Conservation (phyloP, 495 filamentous ascomycete genomes). For the Bacidia gigantensis region DNA sequence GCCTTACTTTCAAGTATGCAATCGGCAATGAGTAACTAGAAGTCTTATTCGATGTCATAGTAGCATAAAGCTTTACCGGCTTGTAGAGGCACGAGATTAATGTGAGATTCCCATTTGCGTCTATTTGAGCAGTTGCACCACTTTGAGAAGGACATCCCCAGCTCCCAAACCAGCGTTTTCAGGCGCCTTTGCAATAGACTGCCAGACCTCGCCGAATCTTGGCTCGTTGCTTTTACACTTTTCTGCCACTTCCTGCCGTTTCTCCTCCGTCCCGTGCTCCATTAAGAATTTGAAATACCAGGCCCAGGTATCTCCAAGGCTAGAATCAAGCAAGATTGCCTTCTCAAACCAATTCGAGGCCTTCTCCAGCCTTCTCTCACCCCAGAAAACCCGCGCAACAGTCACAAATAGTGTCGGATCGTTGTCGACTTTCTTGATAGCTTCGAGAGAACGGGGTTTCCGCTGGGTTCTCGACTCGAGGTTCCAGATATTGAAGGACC, state of each 20-base stretch:
- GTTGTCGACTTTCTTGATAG: slow-evolving; percentile 91
- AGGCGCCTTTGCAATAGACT: slow-evolving; percentile 71
- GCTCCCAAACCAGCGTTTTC: slow-evolving; percentile 54
- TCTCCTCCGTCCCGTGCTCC: slow-evolving; percentile 88
- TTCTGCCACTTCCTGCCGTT: slow-evolving; percentile 61
- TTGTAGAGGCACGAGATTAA: too few species aligned
- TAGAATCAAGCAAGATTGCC: slow-evolving; percentile 71
- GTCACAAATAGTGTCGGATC: slow-evolving; percentile 73
- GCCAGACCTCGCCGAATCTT: slow-evolving; percentile 87
- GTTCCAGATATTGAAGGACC: slow-evolving; percentile 88
- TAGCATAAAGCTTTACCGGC: background rate
- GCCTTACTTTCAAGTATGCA: too few species aligned
- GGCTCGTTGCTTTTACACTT: slow-evolving; percentile 71
- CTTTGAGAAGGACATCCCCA: slow-evolving; percentile 72
- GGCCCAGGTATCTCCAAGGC: slow-evolving; percentile 88
- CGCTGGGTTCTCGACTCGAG: slow-evolving; percentile 83
- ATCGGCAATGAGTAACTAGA: too few species aligned
- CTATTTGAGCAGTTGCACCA: slow-evolving; percentile 46
- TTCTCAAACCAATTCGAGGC: slow-evolving; percentile 95
- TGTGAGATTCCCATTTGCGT: too few species aligned
- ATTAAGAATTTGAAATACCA: slow-evolving; percentile 92
- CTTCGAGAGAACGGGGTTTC: slow-evolving; percentile 78
- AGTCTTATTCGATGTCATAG: background rate
- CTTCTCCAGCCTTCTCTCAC: slow-evolving; percentile 70
- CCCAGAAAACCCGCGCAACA: slow-evolving; percentile 65